Conservation (phyloP, 805 yeast species). For the Torulaspora maleeae region DNA sequence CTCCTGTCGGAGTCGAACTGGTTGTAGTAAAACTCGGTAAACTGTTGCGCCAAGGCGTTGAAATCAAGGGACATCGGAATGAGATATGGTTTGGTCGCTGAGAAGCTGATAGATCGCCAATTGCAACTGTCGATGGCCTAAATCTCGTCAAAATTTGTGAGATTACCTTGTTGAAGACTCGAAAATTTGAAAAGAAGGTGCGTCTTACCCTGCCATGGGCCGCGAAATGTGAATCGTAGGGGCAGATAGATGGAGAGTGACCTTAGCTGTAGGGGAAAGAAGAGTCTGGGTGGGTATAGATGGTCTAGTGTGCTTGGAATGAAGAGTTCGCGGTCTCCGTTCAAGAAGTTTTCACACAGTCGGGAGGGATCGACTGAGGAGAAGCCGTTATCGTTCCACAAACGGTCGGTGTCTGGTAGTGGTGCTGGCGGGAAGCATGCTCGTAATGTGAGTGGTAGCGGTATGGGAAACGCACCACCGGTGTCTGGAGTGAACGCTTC, state of each 20-base stretch:
- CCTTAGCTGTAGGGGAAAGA: neutral
- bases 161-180: neutral
- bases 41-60: slow-evolving; percentile 60
- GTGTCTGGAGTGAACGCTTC: slow-evolving; percentile 22
- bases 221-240: neutral
- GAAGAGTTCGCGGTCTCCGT: slow-evolving; percentile 38
- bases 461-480: slow-evolving; percentile 22
- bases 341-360: slow-evolving; percentile 34
- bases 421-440: slow-evolving; percentile 8
- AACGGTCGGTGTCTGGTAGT: slow-evolving; percentile 21
- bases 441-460: slow-evolving; percentile 19
- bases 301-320: slow-evolving; percentile 8
- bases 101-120: neutral
- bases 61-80: slow-evolving; percentile 38
- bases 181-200: neutral
- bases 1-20: slow-evolving; percentile 91
- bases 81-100: neutral
- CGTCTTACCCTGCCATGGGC: slow-evolving; percentile 1
- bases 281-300: neutral
- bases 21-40: slow-evolving; percentile 90
- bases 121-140: neutral
- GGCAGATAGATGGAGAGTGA: neutral
- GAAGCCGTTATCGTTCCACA: slow-evolving; percentile 15
- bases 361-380: slow-evolving; percentile 35
- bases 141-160: neutral